Evolutionary conservation across 2,329 filamentous ascomycete genomes (phyloP).

Genomic region (Zarea fungicola): DNA sequence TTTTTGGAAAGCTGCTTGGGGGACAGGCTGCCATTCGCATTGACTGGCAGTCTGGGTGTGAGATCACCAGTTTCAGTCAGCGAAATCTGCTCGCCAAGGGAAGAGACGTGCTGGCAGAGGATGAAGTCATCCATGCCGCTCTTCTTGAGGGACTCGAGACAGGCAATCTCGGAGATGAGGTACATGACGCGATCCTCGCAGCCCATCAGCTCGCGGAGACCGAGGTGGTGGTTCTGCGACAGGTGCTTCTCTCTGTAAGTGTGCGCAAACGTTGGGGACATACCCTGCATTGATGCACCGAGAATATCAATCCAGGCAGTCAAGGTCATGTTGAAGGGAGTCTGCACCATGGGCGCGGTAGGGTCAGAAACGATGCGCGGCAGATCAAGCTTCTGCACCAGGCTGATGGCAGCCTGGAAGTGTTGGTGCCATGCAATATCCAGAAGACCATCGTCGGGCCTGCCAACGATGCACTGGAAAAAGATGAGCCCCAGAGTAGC

Average conservation of each 20-base stretch:
- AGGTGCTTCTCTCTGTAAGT: constrained; percentile 95
- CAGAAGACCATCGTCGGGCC: constrained; percentile 75
- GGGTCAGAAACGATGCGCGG: constrained; percentile 60
- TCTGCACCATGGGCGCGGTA: constrained; percentile 46
- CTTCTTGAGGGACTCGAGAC: constrained; percentile 81
- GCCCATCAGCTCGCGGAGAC: constrained; percentile 90
- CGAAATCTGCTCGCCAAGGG: constrained; percentile 82
- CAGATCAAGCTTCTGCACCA: constrained; percentile 81
- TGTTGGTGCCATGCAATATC: constrained; percentile 97
- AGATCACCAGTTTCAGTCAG: constrained; percentile 64
- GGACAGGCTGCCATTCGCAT: constrained; percentile 67
- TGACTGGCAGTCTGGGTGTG: constrained; percentile 56
- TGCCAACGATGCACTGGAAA: constrained; percentile 88
- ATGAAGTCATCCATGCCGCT: constrained; percentile 80
- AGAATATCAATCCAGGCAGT: constrained; percentile 96
- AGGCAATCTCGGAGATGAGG: constrained; percentile 94
- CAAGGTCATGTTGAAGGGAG: constrained; percentile 92
- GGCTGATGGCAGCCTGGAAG: constrained; percentile 82
- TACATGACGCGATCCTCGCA: constrained; percentile 98
- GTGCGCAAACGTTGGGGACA: constrained; percentile 82
- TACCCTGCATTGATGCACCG: constrained; percentile 84
- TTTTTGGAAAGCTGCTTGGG: constrained; percentile 81
- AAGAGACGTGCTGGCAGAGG: constrained; percentile 82
- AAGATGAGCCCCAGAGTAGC: constrained; percentile 93
- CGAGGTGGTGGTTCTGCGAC: constrained; percentile 57